Evolutionary conservation across 2,329 filamentous ascomycete genomes (phyloP).

Genomic region (Aspergillus japonicus): DNA sequence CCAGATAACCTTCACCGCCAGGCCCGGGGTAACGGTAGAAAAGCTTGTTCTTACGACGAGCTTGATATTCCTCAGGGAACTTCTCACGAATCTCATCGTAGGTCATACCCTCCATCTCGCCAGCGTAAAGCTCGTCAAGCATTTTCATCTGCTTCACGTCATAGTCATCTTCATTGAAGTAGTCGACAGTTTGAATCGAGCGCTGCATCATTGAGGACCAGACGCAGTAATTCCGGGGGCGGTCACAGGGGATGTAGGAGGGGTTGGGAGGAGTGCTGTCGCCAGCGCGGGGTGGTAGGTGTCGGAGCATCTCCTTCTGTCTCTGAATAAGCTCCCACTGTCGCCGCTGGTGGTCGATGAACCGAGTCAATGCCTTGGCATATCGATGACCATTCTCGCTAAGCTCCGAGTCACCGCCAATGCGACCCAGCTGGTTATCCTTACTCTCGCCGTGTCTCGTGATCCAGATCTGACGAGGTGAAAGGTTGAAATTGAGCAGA

Average conservation of each 20-base stretch:
- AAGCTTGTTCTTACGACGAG: conserved; percentile 81
- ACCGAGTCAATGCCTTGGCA: conserved; percentile 73
- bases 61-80: conserved; percentile 76
- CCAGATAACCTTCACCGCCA: conserved; percentile 92
- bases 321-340: conserved; percentile 82
- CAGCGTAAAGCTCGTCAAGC: conserved; percentile 94
- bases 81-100: conserved; percentile 84
- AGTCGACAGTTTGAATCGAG: conserved; percentile 80
- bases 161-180: conserved; percentile 93
- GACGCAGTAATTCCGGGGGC: conserved; percentile 86
- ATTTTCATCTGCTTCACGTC: conserved; percentile 97
- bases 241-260: conserved; percentile 60
- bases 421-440: conserved; percentile 83
- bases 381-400: conserved; percentile 79
- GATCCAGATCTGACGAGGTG: conserved; percentile 96
- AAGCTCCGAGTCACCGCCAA: conserved; percentile 85
- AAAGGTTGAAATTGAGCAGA: conserved; percentile 92
- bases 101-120: conserved; percentile 90
- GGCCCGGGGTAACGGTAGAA: conserved; percentile 95
- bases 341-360: conserved; percentile 76
- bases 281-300: conserved; percentile 86
- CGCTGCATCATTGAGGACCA: conserved; percentile 98
- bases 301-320: conserved; percentile 70
- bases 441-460: conserved; percentile 88
- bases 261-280: conserved; percentile 95